These are phyloP conservation scores for Scutellaria baicalensis DNA, from an alignment of 257 asterid species.

Conservation along the genomic window DNA sequence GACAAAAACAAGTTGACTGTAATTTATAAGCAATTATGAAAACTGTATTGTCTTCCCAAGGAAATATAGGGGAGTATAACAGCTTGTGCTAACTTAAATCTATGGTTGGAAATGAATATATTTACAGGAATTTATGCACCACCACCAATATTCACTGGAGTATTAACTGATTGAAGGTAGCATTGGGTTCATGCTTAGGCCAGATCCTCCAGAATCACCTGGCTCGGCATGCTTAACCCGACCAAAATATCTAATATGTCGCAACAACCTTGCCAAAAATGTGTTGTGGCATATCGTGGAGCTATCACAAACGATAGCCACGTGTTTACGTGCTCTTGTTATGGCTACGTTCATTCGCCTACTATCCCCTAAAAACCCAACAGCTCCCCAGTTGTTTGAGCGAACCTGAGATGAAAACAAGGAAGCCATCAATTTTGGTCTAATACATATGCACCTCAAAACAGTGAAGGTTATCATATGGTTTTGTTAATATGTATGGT, in stretches of 20 bases:
- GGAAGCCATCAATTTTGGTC: not conserved
- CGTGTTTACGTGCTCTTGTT: conserved; percentile 93
- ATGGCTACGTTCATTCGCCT: conserved; percentile 92
- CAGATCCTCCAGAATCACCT: conserved; percentile 72
- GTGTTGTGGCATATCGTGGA: conserved; percentile 97
- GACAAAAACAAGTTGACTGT: not conserved
- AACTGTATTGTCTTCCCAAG: not conserved
- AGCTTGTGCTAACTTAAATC: not conserved
- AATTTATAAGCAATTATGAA: not conserved
- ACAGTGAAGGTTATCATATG: no score
- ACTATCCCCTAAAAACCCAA: conserved; percentile 94
- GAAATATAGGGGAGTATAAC: not conserved
- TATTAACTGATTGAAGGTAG: conserved; percentile 57
- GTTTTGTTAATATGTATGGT: no score
- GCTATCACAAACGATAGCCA: conserved; percentile 86
- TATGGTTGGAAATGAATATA: conserved; percentile 6
- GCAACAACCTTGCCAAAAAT: conserved; percentile 80
- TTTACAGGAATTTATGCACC: conserved; percentile 6
- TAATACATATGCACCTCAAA: no score
- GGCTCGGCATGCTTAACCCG: conserved; percentile 84
- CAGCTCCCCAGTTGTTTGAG: conserved; percentile 94
- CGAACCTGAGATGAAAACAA: conserved; percentile 57
- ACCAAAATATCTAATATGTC: conserved; percentile 84
- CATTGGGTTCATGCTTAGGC: conserved; percentile 82
- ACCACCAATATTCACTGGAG: not conserved